A percentile compares a stretch with the other conserved stretches of the same genome.
These are phyloP conservation scores for Suhomyces taliae DNA, from an alignment of 1,139 yeast species.

Conservation along the genomic window DNA sequence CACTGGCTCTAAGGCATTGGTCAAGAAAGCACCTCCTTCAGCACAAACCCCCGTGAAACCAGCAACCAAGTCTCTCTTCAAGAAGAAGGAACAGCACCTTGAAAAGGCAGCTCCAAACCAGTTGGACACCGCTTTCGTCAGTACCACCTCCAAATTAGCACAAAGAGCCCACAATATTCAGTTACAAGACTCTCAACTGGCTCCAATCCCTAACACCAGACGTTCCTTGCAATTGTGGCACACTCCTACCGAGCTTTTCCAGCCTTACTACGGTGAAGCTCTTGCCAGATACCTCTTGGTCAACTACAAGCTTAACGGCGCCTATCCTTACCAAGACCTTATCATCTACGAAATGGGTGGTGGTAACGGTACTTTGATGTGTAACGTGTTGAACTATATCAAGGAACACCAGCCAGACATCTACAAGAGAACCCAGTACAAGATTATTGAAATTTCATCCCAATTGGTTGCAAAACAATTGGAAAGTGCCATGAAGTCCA, in stretches of 20 bases:
- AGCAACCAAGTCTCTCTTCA: constrained; percentile 11
- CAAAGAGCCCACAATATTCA: constrained; percentile 33
- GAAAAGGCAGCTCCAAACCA: constrained; percentile 1
- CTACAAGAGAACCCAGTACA: constrained; percentile 65
- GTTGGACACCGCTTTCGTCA: constrained; percentile 5
- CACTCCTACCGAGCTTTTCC: constrained; percentile 84
- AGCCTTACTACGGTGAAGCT: constrained; percentile 83
- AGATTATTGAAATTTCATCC: constrained; percentile 74
- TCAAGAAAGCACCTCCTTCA: background rate
- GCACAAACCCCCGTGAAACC: background rate
- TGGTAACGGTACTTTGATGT: constrained; percentile 86
- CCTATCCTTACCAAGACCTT: constrained; percentile 61
- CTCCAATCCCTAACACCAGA: constrained; percentile 19
- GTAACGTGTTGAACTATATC: constrained; percentile 69
- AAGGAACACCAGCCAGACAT: constrained; percentile 67
- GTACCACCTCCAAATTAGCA: constrained; percentile 26
- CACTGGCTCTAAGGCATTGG: background rate
- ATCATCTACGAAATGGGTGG: constrained; percentile 88
- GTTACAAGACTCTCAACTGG: constrained; percentile 24
- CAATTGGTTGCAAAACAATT: constrained; percentile 67
- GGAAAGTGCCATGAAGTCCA: constrained; percentile 36
- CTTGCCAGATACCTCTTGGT: constrained; percentile 71
- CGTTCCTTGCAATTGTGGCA: constrained; percentile 78
- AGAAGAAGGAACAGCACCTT: constrained; percentile 46
- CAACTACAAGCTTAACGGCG: constrained; percentile 64